Evolutionary conservation across 495 filamentous ascomycete species (phyloP).

Genomic region (Evansstolkia leycettana): DNA sequence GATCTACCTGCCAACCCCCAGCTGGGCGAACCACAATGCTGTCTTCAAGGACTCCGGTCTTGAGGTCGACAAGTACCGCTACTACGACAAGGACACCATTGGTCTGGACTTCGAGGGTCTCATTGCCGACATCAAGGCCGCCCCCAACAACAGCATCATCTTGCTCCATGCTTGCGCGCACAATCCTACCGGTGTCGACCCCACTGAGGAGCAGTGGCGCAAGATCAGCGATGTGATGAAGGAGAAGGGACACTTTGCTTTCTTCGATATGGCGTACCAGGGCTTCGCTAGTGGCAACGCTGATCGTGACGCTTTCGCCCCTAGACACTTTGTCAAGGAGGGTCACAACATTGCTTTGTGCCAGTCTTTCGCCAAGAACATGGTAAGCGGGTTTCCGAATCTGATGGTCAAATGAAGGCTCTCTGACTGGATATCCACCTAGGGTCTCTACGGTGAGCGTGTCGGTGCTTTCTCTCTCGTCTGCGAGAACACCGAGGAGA

Average conservation of each 20-base stretch:
- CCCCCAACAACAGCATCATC: constrained; percentile 76
- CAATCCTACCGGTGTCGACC: constrained; percentile 97
- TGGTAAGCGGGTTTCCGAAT: constrained; percentile 41
- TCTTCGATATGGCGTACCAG: constrained; percentile 99
- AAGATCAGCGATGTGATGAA: constrained; percentile 84
- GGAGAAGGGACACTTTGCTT: constrained; percentile 78
- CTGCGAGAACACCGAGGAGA: constrained; percentile 73
- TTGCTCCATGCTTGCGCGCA: constrained; percentile 95
- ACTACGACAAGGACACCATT: constrained; percentile 98
- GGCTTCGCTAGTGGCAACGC: constrained; percentile 92
- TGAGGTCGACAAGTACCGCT: constrained; percentile 85
- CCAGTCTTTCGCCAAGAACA: constrained; percentile 99
- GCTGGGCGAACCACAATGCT: constrained; percentile 96
- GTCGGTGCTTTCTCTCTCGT: constrained; percentile 94
- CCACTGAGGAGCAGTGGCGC: constrained; percentile 84
- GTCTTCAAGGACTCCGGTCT: constrained; percentile 91
- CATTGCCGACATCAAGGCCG: constrained; percentile 79
- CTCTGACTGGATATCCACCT: background rate
- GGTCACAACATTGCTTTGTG: constrained; percentile 81
- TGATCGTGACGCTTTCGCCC: constrained; percentile 81
- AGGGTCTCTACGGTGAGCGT: constrained; percentile 97
- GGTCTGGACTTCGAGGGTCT: constrained; percentile 95
- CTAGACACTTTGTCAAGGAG: constrained; percentile 82
- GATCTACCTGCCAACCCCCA: constrained; percentile 89
- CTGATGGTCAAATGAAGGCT: no score